phyloP scores from a whole-genome alignment of 345 rosid genomes.

The Moricandia arvensis region DNA sequence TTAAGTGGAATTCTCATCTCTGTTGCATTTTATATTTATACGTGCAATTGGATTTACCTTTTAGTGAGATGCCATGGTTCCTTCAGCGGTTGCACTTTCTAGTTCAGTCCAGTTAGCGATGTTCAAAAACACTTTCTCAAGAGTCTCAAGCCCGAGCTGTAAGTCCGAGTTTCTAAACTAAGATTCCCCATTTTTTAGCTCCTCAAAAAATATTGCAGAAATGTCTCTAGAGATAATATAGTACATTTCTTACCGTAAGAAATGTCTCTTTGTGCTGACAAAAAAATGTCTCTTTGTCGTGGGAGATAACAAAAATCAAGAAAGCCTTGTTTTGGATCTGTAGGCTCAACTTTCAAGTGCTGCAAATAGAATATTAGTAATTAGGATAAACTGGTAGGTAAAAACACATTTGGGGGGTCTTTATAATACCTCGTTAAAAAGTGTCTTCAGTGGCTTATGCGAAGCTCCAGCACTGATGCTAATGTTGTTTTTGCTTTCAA shows the following conservation, averaged over 20 bases:
- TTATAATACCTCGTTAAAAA: too few species aligned
- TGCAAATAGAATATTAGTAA: too few species aligned
- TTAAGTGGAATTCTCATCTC: not conserved
- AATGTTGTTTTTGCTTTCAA: too few species aligned
- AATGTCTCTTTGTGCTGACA: conserved; percentile 63
- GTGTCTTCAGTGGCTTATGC: too few species aligned
- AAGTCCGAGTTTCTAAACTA: conserved; percentile 74
- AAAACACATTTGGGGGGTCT: too few species aligned
- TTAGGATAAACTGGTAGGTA: too few species aligned
- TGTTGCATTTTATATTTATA: not conserved
- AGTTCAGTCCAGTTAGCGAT: conserved; percentile 85
- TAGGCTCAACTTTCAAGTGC: too few species aligned
- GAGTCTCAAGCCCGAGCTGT: conserved; percentile 81
- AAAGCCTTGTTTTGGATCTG: too few species aligned
- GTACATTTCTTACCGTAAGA: conserved; percentile 47
- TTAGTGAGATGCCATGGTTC: conserved; percentile 50
- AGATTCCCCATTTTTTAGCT: conserved; percentile 58
- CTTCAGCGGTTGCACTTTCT: conserved; percentile 78
- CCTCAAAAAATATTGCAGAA: conserved; percentile 41
- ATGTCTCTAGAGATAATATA: too few species aligned
- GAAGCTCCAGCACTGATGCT: too few species aligned
- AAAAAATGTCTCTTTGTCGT: conserved; percentile 72
- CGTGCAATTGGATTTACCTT: conserved; percentile 41
- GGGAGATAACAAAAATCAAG: conserved; percentile 73
- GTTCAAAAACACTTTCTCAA: conserved; percentile 42